Percentiles rank a stretch among this genome's conserved stretches.
These are phyloP conservation scores for Paramyrothecium roridum DNA, from an alignment of 2,329 filamentous ascomycete species.

Conservation along the genomic window DNA sequence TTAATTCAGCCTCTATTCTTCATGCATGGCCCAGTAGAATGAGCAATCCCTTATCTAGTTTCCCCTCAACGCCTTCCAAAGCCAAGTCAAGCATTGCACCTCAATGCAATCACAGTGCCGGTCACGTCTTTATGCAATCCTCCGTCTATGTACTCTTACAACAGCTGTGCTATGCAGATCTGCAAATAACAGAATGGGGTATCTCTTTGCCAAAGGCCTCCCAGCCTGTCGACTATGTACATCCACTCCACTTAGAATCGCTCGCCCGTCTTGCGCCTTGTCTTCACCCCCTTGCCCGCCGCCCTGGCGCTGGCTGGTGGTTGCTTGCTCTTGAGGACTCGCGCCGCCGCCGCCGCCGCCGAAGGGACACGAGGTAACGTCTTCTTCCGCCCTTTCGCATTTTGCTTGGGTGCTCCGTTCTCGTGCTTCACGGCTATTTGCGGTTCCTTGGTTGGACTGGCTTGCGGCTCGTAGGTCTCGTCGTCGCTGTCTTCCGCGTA, in stretches of 20 bases:
- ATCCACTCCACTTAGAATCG: neutral
- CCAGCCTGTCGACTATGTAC: neutral
- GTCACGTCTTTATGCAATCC: neutral
- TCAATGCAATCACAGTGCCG: neutral
- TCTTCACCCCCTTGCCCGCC: neutral
- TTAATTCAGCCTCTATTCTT: no score
- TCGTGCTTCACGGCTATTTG: slow-evolving; percentile 9
- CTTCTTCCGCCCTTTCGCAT: slow-evolving; percentile 12
- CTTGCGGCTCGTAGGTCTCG: slow-evolving; percentile 14
- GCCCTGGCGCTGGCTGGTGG: neutral
- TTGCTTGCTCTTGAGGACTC: neutral
- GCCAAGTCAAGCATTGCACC: neutral
- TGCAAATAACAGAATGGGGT: neutral
- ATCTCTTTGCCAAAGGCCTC: neutral
- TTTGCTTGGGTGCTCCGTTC: slow-evolving; percentile 2
- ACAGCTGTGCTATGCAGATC: neutral
- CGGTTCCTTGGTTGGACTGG: slow-evolving; percentile 6
- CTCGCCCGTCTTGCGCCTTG: neutral
- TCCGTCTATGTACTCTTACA: neutral
- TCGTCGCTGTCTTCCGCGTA: slow-evolving; percentile 17
- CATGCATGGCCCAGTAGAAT: neutral
- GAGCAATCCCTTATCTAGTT: neutral
- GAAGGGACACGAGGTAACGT: slow-evolving; percentile 7
- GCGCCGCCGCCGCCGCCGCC: neutral
- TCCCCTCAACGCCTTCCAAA: neutral